phyloP scores from a whole-genome alignment of 2,329 filamentous ascomycete genomes.

The Aureobasidium lini region DNA sequence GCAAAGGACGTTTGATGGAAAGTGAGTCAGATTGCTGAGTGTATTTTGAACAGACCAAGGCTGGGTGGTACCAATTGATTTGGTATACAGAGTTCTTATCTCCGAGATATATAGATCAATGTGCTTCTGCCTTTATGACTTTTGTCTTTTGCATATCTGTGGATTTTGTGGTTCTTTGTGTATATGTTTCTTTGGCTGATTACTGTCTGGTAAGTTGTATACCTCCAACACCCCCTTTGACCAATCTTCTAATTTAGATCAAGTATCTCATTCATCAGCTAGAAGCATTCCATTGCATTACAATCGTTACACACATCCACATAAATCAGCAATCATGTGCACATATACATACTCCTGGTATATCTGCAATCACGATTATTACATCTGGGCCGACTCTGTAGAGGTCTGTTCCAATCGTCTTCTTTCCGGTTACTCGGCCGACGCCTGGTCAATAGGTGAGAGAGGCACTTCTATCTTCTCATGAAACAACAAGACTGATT shows the following conservation, averaged over 20 bases:
- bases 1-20: not conserved
- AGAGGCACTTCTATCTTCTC: too few species aligned
- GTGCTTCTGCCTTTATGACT: not conserved
- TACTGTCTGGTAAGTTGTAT: not conserved
- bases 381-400: constrained; percentile 39
- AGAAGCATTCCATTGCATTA: not conserved
- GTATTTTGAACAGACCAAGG: not conserved
- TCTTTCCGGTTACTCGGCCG: constrained; percentile 40
- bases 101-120: not conserved
- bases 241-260: too few species aligned
- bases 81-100: not conserved
- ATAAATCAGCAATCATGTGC: constrained; percentile 31
- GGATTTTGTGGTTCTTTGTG: not conserved
- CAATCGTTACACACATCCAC: not conserved
- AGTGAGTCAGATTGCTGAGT: not conserved
- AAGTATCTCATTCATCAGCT: not conserved
- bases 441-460: constrained; percentile 37
- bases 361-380: constrained; percentile 43
- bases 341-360: constrained; percentile 41
- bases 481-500: not conserved
- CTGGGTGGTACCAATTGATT: not conserved
- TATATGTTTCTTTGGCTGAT: not conserved
- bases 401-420: constrained; percentile 39
- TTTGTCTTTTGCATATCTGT: not conserved
- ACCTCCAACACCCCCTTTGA: not conserved